These are phyloP conservation scores for Xylaria acuta DNA, from an alignment of 495 filamentous ascomycete species.

Conservation along the genomic window DNA sequence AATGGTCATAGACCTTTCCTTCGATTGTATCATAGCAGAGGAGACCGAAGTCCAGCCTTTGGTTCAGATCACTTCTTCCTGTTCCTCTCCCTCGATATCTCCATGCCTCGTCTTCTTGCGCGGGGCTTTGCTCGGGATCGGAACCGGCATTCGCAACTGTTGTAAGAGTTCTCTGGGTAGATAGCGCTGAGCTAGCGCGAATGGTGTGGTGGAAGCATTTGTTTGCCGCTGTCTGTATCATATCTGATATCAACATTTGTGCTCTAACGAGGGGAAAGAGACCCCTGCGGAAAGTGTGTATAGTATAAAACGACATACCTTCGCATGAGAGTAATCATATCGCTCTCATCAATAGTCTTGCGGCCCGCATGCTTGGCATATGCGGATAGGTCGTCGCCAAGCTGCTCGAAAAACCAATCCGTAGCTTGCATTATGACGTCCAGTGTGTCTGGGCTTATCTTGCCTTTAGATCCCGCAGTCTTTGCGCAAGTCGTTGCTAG, in stretches of 20 bases:
- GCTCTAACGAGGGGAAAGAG: constrained; percentile 29
- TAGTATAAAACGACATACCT: constrained; percentile 63
- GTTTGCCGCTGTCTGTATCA: constrained; percentile 76
- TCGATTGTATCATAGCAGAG: no score
- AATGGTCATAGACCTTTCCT: constrained; percentile 66
- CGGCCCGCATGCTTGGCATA: constrained; percentile 84
- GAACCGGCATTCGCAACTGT: constrained; percentile 75
- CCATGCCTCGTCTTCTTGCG: constrained; percentile 41
- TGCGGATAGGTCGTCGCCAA: constrained; percentile 74
- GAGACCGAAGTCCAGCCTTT: neutral
- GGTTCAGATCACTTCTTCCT: constrained; percentile 44
- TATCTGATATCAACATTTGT: constrained; percentile 38
- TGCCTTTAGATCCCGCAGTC: constrained; percentile 64
- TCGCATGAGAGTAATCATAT: constrained; percentile 80
- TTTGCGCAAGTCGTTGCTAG: constrained; percentile 74
- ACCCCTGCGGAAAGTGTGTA: constrained; percentile 30
- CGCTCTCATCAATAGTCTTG: constrained; percentile 84
- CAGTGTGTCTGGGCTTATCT: constrained; percentile 74
- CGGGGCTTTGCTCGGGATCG: constrained; percentile 39
- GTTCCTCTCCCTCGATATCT: constrained; percentile 45
- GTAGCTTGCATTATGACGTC: constrained; percentile 77
- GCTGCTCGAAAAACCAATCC: constrained; percentile 89
- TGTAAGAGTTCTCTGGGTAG: constrained; percentile 84
- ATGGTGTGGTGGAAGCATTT: constrained; percentile 72
- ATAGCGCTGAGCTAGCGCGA: constrained; percentile 81